phyloP scores from a whole-genome alignment of 73 alveolate genomes.

The Paraurostyla sp. region DNA sequence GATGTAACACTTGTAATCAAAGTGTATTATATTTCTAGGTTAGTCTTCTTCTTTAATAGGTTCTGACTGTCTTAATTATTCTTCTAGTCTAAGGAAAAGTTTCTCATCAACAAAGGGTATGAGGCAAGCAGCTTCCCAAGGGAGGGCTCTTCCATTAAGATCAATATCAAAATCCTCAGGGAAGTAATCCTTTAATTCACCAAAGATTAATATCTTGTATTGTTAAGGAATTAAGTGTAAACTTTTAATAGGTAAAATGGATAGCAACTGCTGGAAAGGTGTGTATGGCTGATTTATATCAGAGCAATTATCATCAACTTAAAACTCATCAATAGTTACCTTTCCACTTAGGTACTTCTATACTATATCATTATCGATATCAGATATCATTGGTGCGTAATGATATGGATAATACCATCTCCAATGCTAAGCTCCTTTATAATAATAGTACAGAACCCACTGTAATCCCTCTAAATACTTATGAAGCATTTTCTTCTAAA shows the following conservation, averaged over 20 bases:
- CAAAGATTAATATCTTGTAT: conserved; percentile 63
- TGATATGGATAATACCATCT: conserved; percentile 98
- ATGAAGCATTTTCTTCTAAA: conserved; percentile 66
- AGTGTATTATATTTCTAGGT: conserved; percentile 19
- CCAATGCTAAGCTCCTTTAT: conserved; percentile 97
- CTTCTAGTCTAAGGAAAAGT: conserved; percentile 71
- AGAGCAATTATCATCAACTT: conserved; percentile 61
- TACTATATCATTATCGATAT: conserved; percentile 80
- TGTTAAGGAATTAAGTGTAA: conserved; percentile 90
- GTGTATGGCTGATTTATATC: conserved; percentile 89
- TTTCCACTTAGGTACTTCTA: conserved; percentile 61
- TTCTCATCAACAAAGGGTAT: conserved; percentile 89
- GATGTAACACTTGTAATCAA: conserved; percentile 1
- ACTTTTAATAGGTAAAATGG: conserved; percentile 93
- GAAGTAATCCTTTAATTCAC: conserved; percentile 66
- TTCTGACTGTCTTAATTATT: conserved; percentile 60
- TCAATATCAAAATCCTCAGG: conserved; percentile 91
- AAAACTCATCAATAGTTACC: conserved; percentile 54
- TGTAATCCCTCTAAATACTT: conserved; percentile 95
- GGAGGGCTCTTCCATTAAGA: conserved; percentile 87
- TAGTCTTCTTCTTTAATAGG: conserved; percentile 50
- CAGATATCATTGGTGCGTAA: conserved; percentile 99
- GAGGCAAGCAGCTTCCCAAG: conserved; percentile 90
- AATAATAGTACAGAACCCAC: conserved; percentile 96
- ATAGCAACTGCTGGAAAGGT: conserved; percentile 93